A percentile compares a stretch with the other conserved stretches of the same genome.
Evolutionary conservation across 345 rosid genomes (phyloP).

Genomic region (Capsella bursapastoris): DNA sequence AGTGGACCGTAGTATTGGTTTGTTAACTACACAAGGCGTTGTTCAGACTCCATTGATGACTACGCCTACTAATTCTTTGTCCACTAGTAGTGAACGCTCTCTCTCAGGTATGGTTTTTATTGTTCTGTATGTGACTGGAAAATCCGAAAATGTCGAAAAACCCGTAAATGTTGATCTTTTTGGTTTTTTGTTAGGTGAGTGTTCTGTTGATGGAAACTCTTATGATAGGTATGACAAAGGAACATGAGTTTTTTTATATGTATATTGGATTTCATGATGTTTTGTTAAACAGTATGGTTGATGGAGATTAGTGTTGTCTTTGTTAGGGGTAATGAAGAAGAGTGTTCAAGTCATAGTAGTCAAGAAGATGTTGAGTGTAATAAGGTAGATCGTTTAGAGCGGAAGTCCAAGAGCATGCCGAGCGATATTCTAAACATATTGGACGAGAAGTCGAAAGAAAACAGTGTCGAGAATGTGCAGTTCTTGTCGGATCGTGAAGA

Average conservation of each 20-base stretch:
- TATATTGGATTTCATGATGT: not conserved
- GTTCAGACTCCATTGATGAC: conserved; percentile 51
- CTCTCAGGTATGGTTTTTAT: conserved; percentile 54
- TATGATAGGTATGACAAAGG: conserved; percentile 52
- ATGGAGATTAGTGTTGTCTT: not conserved
- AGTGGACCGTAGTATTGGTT: conserved; percentile 21
- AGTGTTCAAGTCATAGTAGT: conserved; percentile 45
- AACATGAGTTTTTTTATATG: not conserved
- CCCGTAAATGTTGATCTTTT: conserved; percentile 13
- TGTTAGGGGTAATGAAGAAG: conserved; percentile 65
- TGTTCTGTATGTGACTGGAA: not conserved
- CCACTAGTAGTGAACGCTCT: conserved; percentile 64
- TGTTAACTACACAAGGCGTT: too few species aligned
- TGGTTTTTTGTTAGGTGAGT: conserved; percentile 59
- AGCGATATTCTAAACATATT: conserved; percentile 50
- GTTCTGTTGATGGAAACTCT: conserved; percentile 69
- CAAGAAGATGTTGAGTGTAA: conserved; percentile 44
- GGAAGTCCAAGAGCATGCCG: conserved; percentile 43
- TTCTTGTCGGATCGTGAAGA: conserved; percentile 44
- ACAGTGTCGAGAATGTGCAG: conserved; percentile 33
- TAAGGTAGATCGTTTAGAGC: conserved; percentile 47
- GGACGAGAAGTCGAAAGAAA: conserved; percentile 47
- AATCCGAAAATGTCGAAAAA: not conserved
- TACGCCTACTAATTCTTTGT: conserved; percentile 61
- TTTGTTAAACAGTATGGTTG: conserved; percentile 1